Evolutionary conservation across 441 rosid genomes (phyloP).

Genomic region (Geranium incanum): DNA sequence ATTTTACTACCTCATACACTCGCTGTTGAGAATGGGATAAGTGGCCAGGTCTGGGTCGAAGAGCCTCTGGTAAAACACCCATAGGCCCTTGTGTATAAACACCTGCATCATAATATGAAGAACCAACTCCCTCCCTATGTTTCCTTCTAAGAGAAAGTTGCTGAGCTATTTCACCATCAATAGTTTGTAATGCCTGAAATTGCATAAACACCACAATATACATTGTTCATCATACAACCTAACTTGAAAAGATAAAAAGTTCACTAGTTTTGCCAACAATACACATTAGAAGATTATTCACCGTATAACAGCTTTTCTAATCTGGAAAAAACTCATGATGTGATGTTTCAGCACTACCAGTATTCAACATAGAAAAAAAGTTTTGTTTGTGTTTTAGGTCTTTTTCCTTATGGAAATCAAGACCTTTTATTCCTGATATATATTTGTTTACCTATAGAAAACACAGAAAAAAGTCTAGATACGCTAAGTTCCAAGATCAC

Average conservation of each 20-base stretch:
- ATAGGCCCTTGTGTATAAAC: conserved; percentile 68
- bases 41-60: conserved; percentile 94
- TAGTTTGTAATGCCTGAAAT: conserved; percentile 76
- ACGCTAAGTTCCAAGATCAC: too few species aligned
- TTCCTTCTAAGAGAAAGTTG: conserved; percentile 75
- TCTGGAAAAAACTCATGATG: too few species aligned
- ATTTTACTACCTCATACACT: conserved; percentile 72
- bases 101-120: conserved; percentile 67
- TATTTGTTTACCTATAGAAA: too few species aligned
- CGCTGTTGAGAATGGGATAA: conserved; percentile 86
- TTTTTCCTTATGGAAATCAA: too few species aligned
- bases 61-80: conserved; percentile 83
- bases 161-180: conserved; percentile 82
- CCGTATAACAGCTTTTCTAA: too few species aligned
- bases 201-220: not conserved
- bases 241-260: not conserved
- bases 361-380: too few species aligned
- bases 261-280: too few species aligned
- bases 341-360: too few species aligned
- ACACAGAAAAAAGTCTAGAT: too few species aligned
- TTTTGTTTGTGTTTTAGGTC: too few species aligned
- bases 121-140: conserved; percentile 72
- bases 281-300: too few species aligned
- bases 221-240: not conserved
- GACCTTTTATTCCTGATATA: too few species aligned